Conservation (phyloP, 2,329 filamentous ascomycete genomes). For the Lecanoromycetidae sp. region DNA sequence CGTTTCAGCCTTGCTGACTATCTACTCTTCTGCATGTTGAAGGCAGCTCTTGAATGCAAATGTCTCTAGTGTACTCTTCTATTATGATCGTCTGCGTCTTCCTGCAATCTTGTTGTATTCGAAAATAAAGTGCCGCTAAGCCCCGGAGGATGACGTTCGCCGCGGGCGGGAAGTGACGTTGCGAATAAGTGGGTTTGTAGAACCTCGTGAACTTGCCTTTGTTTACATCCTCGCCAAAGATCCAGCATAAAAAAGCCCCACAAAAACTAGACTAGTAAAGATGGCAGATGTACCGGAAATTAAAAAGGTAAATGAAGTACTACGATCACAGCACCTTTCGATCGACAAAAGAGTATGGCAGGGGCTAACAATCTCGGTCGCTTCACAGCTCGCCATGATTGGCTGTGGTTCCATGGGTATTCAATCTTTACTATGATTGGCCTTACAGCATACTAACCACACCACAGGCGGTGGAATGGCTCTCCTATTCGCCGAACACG, state of each 20-base stretch:
- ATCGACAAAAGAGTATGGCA: too few species aligned
- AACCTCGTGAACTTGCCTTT: not conserved
- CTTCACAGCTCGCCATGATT: not conserved
- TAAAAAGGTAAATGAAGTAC: not conserved
- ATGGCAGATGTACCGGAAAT: slow-evolving; percentile 5
- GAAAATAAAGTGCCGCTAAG: not conserved
- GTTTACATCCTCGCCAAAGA: not conserved
- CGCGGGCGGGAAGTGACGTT: not conserved
- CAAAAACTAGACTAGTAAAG: not conserved
- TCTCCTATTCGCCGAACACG: slow-evolving; percentile 46
- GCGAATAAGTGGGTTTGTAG: not conserved
- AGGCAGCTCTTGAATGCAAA: too few species aligned
- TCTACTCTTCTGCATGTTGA: too few species aligned
- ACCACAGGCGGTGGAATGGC: slow-evolving; percentile 42
- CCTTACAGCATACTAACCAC: not conserved
- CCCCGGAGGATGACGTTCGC: slow-evolving; percentile 4
- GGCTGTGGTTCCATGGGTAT: not conserved
- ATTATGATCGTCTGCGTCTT: too few species aligned
- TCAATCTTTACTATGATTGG: not conserved
- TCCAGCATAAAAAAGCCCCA: not conserved
- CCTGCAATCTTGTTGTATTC: too few species aligned
- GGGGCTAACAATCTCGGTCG: not conserved
- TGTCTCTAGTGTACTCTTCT: too few species aligned
- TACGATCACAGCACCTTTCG: not conserved
- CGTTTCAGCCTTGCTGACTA: too few species aligned